Percentiles rank a stretch among this genome's conserved stretches.
Evolutionary conservation across 2,329 filamentous ascomycete genomes (phyloP).

Genomic region (Leptographium lundbergii): DNA sequence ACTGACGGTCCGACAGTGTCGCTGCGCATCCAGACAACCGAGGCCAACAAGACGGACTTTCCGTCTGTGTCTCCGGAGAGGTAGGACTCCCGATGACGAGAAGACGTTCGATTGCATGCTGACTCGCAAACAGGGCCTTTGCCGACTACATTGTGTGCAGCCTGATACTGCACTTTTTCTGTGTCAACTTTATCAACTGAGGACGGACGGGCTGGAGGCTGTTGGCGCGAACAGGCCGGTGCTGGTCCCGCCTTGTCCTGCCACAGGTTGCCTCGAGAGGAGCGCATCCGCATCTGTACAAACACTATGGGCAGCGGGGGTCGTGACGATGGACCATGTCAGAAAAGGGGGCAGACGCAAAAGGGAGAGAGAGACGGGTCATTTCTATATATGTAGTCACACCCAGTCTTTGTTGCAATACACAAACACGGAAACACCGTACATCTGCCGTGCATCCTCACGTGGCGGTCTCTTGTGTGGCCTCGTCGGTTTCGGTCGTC

Average conservation of each 20-base stretch:
- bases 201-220: background rate
- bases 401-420: too few relatives aligned
- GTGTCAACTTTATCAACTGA: conserved; percentile 98
- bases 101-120: background rate
- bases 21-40: conserved; percentile 83
- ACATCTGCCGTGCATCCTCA: too few relatives aligned
- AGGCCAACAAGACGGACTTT: conserved; percentile 69
- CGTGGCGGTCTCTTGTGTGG: too few relatives aligned
- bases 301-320: background rate
- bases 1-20: conserved; percentile 33
- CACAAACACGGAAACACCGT: too few relatives aligned
- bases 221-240: background rate
- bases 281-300: background rate
- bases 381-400: too few relatives aligned
- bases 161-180: conserved; percentile 95
- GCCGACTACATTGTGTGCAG: conserved; percentile 94
- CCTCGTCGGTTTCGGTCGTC: background rate
- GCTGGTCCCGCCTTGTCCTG: background rate
- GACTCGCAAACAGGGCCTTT: conserved; percentile 68
- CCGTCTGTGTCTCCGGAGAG: conserved; percentile 66
- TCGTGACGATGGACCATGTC: too few relatives aligned
- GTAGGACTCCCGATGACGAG: conserved; percentile 29
- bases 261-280: background rate
- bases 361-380: too few relatives aligned
- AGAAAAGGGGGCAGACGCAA: too few relatives aligned